Base-by-base conservation (phyloP, 2,329 filamentous ascomycete genomes). In the Hypoxylon sp. region DNA sequence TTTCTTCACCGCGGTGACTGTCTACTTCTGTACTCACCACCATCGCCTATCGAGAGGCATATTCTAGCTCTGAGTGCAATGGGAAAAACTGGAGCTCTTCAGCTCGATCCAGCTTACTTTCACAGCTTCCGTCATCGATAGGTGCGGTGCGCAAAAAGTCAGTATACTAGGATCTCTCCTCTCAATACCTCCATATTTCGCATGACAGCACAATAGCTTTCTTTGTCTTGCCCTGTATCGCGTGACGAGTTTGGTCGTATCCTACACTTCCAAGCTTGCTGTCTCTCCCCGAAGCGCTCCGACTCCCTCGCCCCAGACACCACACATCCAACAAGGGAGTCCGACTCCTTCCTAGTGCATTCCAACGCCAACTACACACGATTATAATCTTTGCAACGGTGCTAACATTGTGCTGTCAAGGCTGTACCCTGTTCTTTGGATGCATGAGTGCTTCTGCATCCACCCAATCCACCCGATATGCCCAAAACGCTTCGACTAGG, bases 401-500 rank as follows among this genome's bases (percentile, higher is more conserved):
- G 16, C 59, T 69, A 59, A 69, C 32, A 9, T 25, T 21, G 51
- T 51, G 16, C 52, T 46, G 9, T 57, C 19, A 45, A 57, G 55
- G 11, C 29, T 25, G 9, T 58, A 46, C 11, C 46, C 19, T 43
- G 16, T 53, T 48, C 12, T 41, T 11, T 21, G 37, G 32, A 45
- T 59, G 55, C 61, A 53, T 63, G 58, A 67, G n/a, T 50, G 47
- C 39, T 23, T 32, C 19, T 32, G n/a, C 37, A 41, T 39, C 29
- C 30, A 41, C 16, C 41, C 45, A 55, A 57, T 54, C 50, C 48
- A 51, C 65, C 34, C 41, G 21, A 21, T 34, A 76, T 84, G 81
- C 79, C 79, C 57, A 84, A 84, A 71, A 78, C 76, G 65, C 77
- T 90, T 61, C 82, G 79, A 59, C 76, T 89, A 61, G 87, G 87